Evolutionary conservation across 2,329 filamentous ascomycete species (phyloP), one percentile per base, ranked within the genome.

Genomic region (Curvularia lunata): DNA sequence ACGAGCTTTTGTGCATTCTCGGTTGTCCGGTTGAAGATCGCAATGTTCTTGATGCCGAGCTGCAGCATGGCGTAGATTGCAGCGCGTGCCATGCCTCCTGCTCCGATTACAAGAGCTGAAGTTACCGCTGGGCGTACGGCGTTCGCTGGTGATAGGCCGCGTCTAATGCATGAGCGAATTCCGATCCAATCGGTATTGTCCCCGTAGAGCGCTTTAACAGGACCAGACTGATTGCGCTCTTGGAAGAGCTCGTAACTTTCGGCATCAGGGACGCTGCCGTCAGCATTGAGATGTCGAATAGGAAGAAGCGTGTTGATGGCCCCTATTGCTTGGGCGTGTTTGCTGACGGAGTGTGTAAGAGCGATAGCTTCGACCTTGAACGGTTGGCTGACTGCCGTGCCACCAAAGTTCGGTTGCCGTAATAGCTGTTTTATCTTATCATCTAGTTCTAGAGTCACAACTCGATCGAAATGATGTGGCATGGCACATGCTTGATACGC

Each of bases 141-240:
- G 61, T 86, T 86, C 1, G 88, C 87, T 0, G 90, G 90, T 0
- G 90, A 92, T 1, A 92, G 80, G 1, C 89, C 89, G 18, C 89
- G 82, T 7, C 87, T 83, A 32, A 92, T 85, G 67, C 89, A 91
- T 2, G 88, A 88, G 54, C 88, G 81, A 37, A 92, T 90, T 6
- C 90, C 90, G 30, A 92, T 88, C 87, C 90, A 92, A 72, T 92
- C 90, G 0, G 89, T 92, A 56, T 93, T 93, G 56, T 92, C 89
- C 0, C 90, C 90, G 60, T 91, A 91, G 0, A 92, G 79, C 0
- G 87, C 88, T 62, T 85, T 84, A 13, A 91, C 84, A 0, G 86
- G 85, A 0, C 89, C 89, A 1, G 86, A 82, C 42, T 85, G 82
- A 62, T 88, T 88, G 54, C 87, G 82, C 32, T 86, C 82, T 41